Evolutionary conservation across 2,329 filamentous ascomycete species (phyloP).

Genomic region (Botrytis paeoniae): DNA sequence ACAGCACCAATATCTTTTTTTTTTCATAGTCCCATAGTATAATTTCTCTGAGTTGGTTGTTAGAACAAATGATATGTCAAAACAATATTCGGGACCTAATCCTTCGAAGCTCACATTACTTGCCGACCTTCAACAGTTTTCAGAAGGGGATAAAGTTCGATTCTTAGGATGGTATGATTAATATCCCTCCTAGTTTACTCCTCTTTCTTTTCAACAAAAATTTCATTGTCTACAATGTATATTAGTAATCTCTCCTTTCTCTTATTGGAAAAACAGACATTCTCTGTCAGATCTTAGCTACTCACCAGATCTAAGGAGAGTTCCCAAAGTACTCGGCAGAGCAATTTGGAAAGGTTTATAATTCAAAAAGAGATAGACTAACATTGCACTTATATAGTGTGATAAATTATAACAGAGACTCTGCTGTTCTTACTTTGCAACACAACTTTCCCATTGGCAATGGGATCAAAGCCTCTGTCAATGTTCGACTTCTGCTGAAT

Average conservation of each 20-base stretch:
- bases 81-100: constrained; percentile 33
- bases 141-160: constrained; percentile 67
- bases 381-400: constrained; percentile 46
- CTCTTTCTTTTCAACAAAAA: too few species aligned
- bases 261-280: not conserved
- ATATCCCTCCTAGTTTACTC: not conserved
- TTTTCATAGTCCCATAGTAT: not conserved
- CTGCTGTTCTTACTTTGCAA: constrained; percentile 63
- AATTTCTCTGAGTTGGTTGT: not conserved
- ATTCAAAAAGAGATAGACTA: constrained; percentile 1
- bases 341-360: not conserved
- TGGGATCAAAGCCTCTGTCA: constrained; percentile 55
- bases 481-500: constrained; percentile 69
- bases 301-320: not conserved
- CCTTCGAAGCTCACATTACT: constrained; percentile 33
- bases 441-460: constrained; percentile 58
- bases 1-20: not conserved
- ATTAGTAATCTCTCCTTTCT: not conserved
- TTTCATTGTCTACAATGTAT: not conserved
- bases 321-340: not conserved
- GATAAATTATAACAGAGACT: constrained; percentile 51
- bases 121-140: constrained; percentile 31
- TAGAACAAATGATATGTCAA: constrained; percentile 18
- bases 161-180: constrained; percentile 82
- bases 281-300: not conserved